Percentiles rank a stretch among this genome's conserved stretches.
phyloP scores from a whole-genome alignment of 306 rosid genomes.

The Quercus dentata region DNA sequence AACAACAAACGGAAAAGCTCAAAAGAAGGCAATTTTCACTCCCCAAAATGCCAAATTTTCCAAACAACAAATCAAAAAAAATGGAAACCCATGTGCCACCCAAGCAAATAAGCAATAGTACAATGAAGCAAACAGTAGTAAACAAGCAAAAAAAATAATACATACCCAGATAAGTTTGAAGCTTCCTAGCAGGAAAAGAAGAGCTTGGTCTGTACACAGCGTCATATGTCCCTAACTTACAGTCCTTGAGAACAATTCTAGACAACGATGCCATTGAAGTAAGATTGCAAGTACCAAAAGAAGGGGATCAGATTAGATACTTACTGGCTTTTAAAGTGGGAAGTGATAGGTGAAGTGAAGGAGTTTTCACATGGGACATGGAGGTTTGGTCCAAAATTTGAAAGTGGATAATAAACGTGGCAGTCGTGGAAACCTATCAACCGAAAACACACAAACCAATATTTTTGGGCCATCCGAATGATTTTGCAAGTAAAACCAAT shows the following conservation, averaged over 20 bases:
- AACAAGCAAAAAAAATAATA: not conserved
- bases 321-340: not conserved
- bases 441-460: slow-evolving; percentile 9
- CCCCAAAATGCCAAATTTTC: slow-evolving; percentile 1
- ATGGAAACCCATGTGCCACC: not conserved
- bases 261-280: slow-evolving; percentile 60
- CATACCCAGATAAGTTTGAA: slow-evolving; percentile 51
- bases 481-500: not conserved
- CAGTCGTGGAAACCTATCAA: slow-evolving; percentile 36
- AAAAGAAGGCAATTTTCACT: not conserved
- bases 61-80: not conserved
- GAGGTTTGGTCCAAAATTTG: not conserved
- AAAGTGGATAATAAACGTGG: slow-evolving; percentile 15
- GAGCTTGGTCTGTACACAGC: slow-evolving; percentile 26
- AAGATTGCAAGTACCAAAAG: not conserved
- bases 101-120: not conserved
- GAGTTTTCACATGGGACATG: not conserved
- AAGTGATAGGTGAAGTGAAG: not conserved
- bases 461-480: slow-evolving; percentile 21
- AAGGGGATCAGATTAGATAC: not conserved
- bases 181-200: slow-evolving; percentile 26
- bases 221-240: slow-evolving; percentile 24
- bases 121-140: not conserved
- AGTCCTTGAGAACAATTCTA: slow-evolving; percentile 43
- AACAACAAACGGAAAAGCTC: not conserved